Base-by-base conservation (phyloP, 1,284 basidiomycete species). In the Malassezia nana region DNA sequence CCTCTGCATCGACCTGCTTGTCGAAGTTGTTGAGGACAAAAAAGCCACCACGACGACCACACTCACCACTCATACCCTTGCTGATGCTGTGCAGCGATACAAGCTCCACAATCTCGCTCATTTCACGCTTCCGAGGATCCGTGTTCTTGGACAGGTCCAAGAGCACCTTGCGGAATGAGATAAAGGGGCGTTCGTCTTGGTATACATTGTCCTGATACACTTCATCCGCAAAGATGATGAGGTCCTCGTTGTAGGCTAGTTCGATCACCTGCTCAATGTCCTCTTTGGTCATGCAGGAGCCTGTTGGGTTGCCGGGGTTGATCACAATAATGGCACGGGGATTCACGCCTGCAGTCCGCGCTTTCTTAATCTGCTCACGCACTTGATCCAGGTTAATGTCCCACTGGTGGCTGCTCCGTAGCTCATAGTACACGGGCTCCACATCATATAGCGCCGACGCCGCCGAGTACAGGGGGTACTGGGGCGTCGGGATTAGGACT, bases 401-500 rank as follows among this genome's bases (percentile, higher is more conserved):
- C 92, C 94, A 98, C 40, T 79, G 84, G 4, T 82, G 78, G 0
- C 80, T 70, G 72, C 94, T 89, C 60, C 90, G 83, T 31, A 98
- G 84, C 75, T 87, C 83, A 77, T 98, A 98, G 0, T 87, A 86
- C 35, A 96, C 78, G 0, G 88, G 78, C n/a, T 81, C 78, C 20
- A 90, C 90, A 43, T 80, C 79, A 75, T 83, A 83, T 67, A 90
- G 84, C 0, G 91, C 86, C 46, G 98, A 83, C 0, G 90, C 85
- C 20, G 92, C 92, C 40, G 90, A 94, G 77, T 96, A 95, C 15
- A 98, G 81, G 0, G 92, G 92, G 75, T 98, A 98, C 78, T 98
- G 92, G 1, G 92, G 92, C 61, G 98, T 96, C 22, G 92, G 92
- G 69, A 98, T 96, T 58, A 92, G 80, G 63, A 92, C 81, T 8